A percentile compares a stretch with the other conserved stretches of the same genome.
These are phyloP conservation scores for Platanthera zijinensis DNA, from an alignment of 106 monocot species.

Conservation along the genomic window DNA sequence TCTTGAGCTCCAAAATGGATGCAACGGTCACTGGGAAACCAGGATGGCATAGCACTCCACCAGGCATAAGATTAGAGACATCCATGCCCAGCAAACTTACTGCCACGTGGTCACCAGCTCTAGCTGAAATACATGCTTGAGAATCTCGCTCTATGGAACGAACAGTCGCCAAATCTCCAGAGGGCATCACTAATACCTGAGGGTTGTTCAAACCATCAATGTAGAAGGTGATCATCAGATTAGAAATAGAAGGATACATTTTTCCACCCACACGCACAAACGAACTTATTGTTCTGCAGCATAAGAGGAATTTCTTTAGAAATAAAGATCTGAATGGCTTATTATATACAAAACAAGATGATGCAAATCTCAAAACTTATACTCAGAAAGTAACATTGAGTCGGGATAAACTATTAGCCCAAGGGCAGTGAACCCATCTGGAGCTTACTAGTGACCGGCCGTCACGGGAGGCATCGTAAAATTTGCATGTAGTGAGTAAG, in stretches of 20 bases:
- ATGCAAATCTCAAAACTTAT: too few relatives aligned
- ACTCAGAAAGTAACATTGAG: too few relatives aligned
- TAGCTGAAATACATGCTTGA: conserved; percentile 41
- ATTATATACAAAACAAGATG: not conserved
- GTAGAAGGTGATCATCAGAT: not conserved
- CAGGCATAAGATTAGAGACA: conserved; percentile 27
- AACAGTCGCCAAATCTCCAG: conserved; percentile 50
- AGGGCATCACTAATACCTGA: conserved; percentile 86
- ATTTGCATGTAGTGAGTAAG: too few relatives aligned
- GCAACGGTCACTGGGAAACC: conserved; percentile 75
- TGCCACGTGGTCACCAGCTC: conserved; percentile 77
- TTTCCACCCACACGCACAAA: not conserved
- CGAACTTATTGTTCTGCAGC: not conserved
- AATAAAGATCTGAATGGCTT: not conserved
- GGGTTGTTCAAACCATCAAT: not conserved
- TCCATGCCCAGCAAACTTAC: conserved; percentile 64
- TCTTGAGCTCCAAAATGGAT: conserved; percentile 65
- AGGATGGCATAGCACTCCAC: conserved; percentile 69
- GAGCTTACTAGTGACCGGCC: too few relatives aligned
- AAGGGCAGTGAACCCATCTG: too few relatives aligned
- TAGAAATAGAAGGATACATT: not conserved
- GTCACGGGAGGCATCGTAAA: too few relatives aligned
- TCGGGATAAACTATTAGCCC: too few relatives aligned
- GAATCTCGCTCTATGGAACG: conserved; percentile 61
- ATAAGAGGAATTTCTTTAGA: not conserved